Evolutionary conservation across 23 red algal genomes (phyloP).

Genomic region (Gracilaria vermiculophylla): DNA sequence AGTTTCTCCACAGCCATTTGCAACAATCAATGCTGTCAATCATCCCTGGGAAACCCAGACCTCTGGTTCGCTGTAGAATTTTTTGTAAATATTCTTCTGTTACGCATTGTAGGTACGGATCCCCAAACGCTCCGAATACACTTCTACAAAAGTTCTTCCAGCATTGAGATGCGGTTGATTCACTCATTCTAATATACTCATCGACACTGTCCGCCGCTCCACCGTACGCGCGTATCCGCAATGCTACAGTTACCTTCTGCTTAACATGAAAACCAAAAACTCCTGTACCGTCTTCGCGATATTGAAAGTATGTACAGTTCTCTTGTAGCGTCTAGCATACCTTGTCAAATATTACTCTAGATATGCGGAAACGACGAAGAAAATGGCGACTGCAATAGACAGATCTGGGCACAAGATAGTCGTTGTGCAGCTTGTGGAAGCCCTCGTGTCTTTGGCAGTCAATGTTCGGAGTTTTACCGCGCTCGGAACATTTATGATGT

Average conservation of each 20-base stretch:
- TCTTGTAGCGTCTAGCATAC: background rate
- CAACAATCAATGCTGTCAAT: slow-evolving; percentile 30
- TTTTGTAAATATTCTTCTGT: no score
- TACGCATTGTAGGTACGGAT: background rate
- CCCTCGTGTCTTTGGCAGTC: background rate
- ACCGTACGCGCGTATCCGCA: slow-evolving; percentile 29
- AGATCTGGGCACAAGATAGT: background rate
- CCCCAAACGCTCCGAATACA: background rate
- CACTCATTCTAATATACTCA: slow-evolving; percentile 1
- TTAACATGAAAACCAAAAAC: background rate
- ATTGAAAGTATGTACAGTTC: background rate
- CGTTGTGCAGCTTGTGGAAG: background rate
- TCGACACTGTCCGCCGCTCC: background rate
- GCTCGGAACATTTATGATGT: background rate
- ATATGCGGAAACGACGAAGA: slow-evolving; percentile 8
- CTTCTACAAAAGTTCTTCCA: no score
- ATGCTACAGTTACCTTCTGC: slow-evolving; percentile 2
- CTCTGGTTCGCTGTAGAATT: no score
- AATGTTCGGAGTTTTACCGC: slow-evolving; percentile 18
- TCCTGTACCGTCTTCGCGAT: background rate
- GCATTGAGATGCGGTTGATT: background rate
- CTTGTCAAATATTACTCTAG: background rate
- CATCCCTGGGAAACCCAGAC: background rate
- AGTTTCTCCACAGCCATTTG: slow-evolving; percentile 21
- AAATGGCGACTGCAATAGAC: no score